phyloP scores from a whole-genome alignment of 148 eudicot species.

The Selenicereus undatus region DNA sequence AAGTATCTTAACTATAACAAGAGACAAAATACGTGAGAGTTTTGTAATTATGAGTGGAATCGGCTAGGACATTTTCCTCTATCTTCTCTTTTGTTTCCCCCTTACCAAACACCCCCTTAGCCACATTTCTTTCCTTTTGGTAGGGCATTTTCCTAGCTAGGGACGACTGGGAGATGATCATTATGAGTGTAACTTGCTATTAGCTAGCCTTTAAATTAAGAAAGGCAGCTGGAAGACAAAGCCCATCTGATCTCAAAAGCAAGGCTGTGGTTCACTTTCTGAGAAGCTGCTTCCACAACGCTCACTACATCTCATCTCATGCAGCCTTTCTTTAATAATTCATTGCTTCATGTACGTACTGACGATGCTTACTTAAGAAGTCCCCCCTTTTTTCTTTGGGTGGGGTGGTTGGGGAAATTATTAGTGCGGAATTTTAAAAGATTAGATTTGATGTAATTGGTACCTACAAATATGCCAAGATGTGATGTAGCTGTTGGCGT shows the following conservation, averaged over 20 bases:
- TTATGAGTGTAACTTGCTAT: too few relatives aligned
- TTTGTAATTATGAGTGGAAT: too few relatives aligned
- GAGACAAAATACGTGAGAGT: too few relatives aligned
- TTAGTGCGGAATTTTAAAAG: neutral
- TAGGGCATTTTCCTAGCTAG: too few relatives aligned
- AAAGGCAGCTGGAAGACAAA: constrained; percentile 1
- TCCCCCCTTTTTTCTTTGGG: neutral
- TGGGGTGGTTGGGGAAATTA: neutral
- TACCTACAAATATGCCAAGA: constrained; percentile 4
- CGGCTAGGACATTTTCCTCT: too few relatives aligned
- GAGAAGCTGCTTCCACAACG: constrained; percentile 9
- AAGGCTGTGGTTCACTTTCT: constrained; percentile 8
- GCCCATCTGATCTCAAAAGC: constrained; percentile 27
- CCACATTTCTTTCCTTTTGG: too few relatives aligned
- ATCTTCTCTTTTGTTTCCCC: too few relatives aligned
- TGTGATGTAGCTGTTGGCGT: constrained; percentile 11
- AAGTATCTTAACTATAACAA: too few relatives aligned
- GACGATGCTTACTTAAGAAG: too few relatives aligned
- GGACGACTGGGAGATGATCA: too few relatives aligned
- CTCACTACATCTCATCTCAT: neutral
- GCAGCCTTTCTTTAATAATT: neutral
- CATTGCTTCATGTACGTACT: neutral
- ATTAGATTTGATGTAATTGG: neutral
- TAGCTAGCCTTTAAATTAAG: too few relatives aligned
- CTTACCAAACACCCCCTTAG: too few relatives aligned